phyloP scores from a whole-genome alignment of 192 early-diverging fungal species.

The Podila verticillata region DNA sequence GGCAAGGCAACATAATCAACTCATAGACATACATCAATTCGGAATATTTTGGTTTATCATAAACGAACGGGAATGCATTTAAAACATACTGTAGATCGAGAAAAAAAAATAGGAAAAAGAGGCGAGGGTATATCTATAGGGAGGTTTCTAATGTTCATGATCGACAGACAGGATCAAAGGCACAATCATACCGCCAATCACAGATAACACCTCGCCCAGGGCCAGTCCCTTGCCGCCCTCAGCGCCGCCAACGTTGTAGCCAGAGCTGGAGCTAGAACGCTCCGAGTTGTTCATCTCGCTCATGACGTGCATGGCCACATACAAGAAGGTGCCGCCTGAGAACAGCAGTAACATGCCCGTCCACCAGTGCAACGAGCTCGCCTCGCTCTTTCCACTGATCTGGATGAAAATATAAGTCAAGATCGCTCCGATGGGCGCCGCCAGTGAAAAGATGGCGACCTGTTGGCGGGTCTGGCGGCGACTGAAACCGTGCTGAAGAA shows the following conservation, averaged over 20 bases:
- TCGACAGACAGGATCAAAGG: conserved; percentile 47
- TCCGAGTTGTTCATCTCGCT: conserved; percentile 58
- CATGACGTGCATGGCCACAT: conserved; percentile 86
- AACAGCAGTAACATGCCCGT: conserved; percentile 88
- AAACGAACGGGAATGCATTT: not conserved
- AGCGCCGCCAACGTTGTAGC: conserved; percentile 37
- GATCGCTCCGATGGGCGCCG: conserved; percentile 88
- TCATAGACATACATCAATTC: not conserved
- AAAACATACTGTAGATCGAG: not conserved
- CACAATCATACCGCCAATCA: conserved; percentile 48
- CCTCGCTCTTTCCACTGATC: conserved; percentile 48
- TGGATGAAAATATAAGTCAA: conserved; percentile 58
- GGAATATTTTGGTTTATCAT: not conserved
- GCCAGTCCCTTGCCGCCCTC: conserved; percentile 39
- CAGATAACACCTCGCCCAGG: conserved; percentile 37
- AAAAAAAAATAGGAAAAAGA: not conserved
- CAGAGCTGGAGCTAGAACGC: conserved; percentile 9
- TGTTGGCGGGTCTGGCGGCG: conserved; percentile 74
- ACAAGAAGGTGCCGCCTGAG: conserved; percentile 90
- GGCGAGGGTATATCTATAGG: not conserved
- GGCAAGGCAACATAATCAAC: not conserved
- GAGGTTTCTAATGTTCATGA: conserved; percentile 35
- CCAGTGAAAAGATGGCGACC: conserved; percentile 81
- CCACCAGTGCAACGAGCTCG: conserved; percentile 68
- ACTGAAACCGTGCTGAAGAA: conserved; percentile 79